Conservation (phyloP, 2,329 filamentous ascomycete genomes). For the Colletotrichum karsti region DNA sequence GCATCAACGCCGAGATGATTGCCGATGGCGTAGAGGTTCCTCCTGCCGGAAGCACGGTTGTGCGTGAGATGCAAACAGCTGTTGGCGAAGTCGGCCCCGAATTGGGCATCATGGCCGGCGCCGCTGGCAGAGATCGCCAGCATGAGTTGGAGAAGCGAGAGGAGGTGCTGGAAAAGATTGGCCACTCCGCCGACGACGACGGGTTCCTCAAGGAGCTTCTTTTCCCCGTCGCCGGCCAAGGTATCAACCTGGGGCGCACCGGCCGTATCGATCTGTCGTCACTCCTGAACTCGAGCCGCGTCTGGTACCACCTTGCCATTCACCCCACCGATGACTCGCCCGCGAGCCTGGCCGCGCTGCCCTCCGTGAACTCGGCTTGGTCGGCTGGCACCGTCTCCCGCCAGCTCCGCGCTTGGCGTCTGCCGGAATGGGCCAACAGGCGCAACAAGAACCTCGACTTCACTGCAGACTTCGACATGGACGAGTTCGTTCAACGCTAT, state of each 20-base stretch:
- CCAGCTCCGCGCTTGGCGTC: conserved; percentile 90
- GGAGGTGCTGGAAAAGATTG: conserved; percentile 85
- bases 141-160: conserved; percentile 84
- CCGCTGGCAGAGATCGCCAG: conserved; percentile 76
- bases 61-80: conserved; percentile 87
- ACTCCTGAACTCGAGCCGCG: conserved; percentile 82
- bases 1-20: conserved; percentile 98
- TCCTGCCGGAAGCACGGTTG: conserved; percentile 79
- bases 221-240: conserved; percentile 79
- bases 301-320: conserved; percentile 93
- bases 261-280: conserved; percentile 82
- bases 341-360: conserved; percentile 74
- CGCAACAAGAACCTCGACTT: conserved; percentile 92
- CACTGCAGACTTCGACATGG: conserved; percentile 93
- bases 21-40: conserved; percentile 87
- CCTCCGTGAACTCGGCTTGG: conserved; percentile 84
- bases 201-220: conserved; percentile 85
- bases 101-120: conserved; percentile 76
- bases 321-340: conserved; percentile 92
- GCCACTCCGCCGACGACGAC: conserved; percentile 80
- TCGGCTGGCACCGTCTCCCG: conserved; percentile 92
- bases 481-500: conserved; percentile 90
- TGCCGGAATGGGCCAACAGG: conserved; percentile 96
- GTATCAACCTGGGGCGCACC: conserved; percentile 80
- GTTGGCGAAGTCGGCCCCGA: conserved; percentile 81